A percentile compares a stretch with the other conserved stretches of the same genome.
Conservation (phyloP, 352 stramenopile genomes). For the Globisporangium yorkense region DNA sequence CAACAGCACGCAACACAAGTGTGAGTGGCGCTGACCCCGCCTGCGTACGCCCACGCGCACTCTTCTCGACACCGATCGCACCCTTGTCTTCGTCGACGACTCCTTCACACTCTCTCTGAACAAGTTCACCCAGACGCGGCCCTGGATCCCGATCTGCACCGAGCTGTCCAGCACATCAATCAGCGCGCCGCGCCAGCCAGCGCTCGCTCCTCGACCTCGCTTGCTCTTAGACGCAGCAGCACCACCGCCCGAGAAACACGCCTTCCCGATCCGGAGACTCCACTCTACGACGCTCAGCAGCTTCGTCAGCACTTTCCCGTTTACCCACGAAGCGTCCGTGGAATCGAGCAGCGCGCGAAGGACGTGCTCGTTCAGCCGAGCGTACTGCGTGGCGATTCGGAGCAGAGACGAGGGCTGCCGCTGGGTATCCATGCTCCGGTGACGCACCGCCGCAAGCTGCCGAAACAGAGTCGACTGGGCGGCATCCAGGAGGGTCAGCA, state of each 20-base stretch:
- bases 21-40: background rate
- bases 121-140: slow-evolving; percentile 29
- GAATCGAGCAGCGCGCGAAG: slow-evolving; percentile 22
- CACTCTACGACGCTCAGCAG: slow-evolving; percentile 41
- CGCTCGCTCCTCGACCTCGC: background rate
- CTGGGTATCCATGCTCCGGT: no score
- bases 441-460: background rate
- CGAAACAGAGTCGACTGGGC: slow-evolving; percentile 28
- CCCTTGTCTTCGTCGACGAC: slow-evolving; percentile 32
- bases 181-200: background rate
- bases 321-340: slow-evolving; percentile 30
- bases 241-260: slow-evolving; percentile 2
- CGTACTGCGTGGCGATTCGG: background rate
- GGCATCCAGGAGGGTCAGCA: slow-evolving; percentile 34
- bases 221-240: slow-evolving; percentile 6
- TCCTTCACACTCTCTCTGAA: slow-evolving; percentile 41
- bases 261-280: slow-evolving; percentile 36
- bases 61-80: slow-evolving; percentile 7
- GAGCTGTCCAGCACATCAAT: slow-evolving; percentile 14
- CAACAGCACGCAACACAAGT: background rate
- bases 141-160: slow-evolving; percentile 12
- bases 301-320: slow-evolving; percentile 32
- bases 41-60: background rate
- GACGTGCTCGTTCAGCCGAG: slow-evolving; percentile 4
- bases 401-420: background rate